A percentile compares a stretch with the other conserved stretches of the same genome.
Conservation (phyloP, 2,329 filamentous ascomycete genomes). For the Talaromyces sp. region DNA sequence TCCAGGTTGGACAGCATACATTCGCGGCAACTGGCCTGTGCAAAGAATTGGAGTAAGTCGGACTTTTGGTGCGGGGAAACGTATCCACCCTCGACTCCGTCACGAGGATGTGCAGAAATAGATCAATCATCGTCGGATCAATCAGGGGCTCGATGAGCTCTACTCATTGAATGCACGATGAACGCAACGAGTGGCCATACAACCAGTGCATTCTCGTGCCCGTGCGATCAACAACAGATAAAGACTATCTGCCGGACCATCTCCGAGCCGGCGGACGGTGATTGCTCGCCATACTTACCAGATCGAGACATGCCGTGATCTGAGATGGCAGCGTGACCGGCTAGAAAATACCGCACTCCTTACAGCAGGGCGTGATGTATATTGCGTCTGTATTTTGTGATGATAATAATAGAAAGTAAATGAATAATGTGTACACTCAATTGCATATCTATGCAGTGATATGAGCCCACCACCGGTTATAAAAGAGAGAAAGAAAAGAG, state of each 20-base stretch:
- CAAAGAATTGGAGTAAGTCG: background rate
- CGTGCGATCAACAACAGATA: too few species aligned
- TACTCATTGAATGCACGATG: background rate
- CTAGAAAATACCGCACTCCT: conserved; percentile 5
- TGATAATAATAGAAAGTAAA: too few species aligned
- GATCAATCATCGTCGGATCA: background rate
- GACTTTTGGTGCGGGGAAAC: background rate
- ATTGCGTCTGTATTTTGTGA: too few species aligned
- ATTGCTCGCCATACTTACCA: background rate
- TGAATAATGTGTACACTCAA: too few species aligned
- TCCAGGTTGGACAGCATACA: too few species aligned
- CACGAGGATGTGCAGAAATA: background rate
- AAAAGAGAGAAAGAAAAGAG: background rate
- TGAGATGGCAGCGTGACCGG: background rate
- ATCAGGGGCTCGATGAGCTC: background rate
- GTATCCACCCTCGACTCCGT: background rate
- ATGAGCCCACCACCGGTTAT: background rate
- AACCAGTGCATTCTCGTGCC: too few species aligned
- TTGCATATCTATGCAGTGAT: too few species aligned
- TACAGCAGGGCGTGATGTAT: background rate
- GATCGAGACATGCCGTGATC: background rate
- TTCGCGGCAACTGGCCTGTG: background rate
- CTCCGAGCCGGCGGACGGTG: background rate
- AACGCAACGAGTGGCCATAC: too few species aligned
- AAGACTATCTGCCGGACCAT: background rate